Base-by-base conservation (phyloP, 2,329 filamentous ascomycete genomes). In the Colletotrichum costaricense region DNA sequence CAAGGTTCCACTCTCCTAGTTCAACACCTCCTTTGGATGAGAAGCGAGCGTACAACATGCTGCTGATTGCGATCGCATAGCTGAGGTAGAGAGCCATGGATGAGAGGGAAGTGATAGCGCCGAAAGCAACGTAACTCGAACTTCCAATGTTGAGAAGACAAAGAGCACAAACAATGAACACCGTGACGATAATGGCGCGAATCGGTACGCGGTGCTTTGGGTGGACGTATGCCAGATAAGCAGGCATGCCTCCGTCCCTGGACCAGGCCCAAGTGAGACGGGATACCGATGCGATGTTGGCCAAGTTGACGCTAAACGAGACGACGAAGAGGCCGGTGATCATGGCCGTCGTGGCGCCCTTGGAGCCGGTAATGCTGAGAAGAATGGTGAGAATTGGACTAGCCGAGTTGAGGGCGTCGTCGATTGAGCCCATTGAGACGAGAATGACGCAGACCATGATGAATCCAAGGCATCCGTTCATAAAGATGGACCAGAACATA, bases 401-500 rank as follows among this genome's bases (percentile, higher is more conserved):
- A 2, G 63, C 55, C 2, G 63, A 35, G 54, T 67, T 67, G 0
- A 59, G 52, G 33, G 63, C 63, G 26, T 67, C 63, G 22, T 59
- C 63, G 0, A 67, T 35, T 7, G 63, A 58, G 19, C 63, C 63
- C 63, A 67, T 59, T 35, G 63, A 3, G 24, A 67, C 54, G 4
- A 67, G 33, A 12, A 67, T 67, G 7, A 67, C 63, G 55, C 63
- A 67, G 35, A 67, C 63, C 54, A 67, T 67, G 54, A 59, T 26
- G 63, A 67, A 67, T 5, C 63, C 63, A 75, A 86, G 86, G 38
- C 86, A 83, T 67, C 86, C 85, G 5, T 78, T 76, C 9, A 78
- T 74, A 14, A 76, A 73, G 33, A 75, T 69, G n/a, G 65, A 73
- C 69, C 69, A 73, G 65, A 73, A 72, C 73, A 75, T 75, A 26